Evolutionary conservation across 164 flowering plant genomes (phyloP).

Genomic region (Berberis vulgaris): DNA sequence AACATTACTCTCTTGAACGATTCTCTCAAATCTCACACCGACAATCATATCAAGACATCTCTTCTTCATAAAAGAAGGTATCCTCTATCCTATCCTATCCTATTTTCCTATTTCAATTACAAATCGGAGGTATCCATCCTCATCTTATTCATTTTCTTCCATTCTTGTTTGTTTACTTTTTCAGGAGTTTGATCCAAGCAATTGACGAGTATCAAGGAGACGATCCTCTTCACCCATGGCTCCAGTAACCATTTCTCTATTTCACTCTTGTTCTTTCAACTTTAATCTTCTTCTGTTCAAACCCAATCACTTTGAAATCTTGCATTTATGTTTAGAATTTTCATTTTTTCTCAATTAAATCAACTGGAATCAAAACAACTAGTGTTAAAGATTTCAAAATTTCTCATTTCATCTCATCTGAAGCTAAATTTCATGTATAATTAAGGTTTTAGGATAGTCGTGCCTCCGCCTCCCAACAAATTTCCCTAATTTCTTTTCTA

Average conservation of each 20-base stretch:
- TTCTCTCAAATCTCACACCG: constrained; percentile 49
- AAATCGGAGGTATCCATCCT: not conserved
- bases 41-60: constrained; percentile 37
- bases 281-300: not conserved
- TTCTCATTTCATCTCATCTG: no score
- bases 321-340: no score
- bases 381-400: no score
- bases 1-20: constrained; percentile 57
- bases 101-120: not conserved
- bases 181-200: constrained; percentile 64
- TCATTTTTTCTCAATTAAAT: no score
- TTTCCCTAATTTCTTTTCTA: no score
- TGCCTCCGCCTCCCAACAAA: no score
- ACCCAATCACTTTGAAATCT: not conserved
- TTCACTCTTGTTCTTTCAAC: not conserved
- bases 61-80: constrained; percentile 58
- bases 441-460: no score
- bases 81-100: not conserved
- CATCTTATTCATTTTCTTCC: not conserved
- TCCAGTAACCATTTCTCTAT: constrained; percentile 40
- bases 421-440: no score
- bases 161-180: not conserved
- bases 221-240: constrained; percentile 87
- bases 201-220: constrained; percentile 81
- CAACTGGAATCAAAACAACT: no score